Conservation (phyloP, 73 alveolate species). For the Paramecium sexaurelia region DNA sequence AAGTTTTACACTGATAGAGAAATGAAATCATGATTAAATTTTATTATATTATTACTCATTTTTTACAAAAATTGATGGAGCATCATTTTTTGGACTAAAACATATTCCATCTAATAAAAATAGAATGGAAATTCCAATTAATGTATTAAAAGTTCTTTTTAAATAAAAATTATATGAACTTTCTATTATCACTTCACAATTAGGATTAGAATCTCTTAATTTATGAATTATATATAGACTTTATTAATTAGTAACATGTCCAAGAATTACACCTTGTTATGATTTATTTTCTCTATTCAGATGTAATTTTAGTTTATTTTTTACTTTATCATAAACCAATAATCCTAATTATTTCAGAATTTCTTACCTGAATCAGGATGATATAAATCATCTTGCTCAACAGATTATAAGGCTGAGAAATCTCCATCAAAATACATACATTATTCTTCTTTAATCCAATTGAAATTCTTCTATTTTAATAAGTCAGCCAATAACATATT, state of each 20-base stretch:
- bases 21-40: background rate
- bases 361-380: background rate
- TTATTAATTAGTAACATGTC: background rate
- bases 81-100: background rate
- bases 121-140: background rate
- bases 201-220: background rate
- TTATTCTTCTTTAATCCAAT: background rate
- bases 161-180: background rate
- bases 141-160: background rate
- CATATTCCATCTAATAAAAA: background rate
- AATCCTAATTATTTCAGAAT: background rate
- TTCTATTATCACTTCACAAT: background rate
- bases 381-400: background rate
- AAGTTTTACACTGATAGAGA: background rate
- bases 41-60: background rate
- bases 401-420: background rate
- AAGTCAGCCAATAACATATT: background rate
- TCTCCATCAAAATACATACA: background rate
- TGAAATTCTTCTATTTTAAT: background rate
- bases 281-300: background rate
- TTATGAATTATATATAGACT: background rate
- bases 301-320: background rate
- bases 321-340: background rate
- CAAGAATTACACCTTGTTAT: background rate
- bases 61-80: background rate